Conservation (phyloP, 2,329 filamentous ascomycete genomes). For the Ploettnerulaceae sp. region DNA sequence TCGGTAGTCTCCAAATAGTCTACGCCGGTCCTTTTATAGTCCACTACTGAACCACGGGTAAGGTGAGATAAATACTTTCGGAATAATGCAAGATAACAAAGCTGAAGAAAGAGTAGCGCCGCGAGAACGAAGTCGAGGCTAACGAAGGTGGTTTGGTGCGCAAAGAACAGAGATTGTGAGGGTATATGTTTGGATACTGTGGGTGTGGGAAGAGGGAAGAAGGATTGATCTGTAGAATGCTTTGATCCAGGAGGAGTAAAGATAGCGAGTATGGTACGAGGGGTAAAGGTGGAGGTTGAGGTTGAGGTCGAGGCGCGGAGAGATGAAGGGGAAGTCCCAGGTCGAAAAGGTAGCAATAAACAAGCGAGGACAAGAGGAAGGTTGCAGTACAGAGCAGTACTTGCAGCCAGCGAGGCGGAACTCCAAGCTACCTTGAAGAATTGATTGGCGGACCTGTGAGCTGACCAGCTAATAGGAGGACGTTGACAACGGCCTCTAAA, state of each 20-base stretch:
- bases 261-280: background rate
- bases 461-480: background rate
- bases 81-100: slow-evolving; percentile 18
- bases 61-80: slow-evolving; percentile 15
- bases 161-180: slow-evolving; percentile 5
- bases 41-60: slow-evolving; percentile 12
- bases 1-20: slow-evolving; percentile 22
- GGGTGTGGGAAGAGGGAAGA: background rate
- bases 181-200: too few relatives aligned
- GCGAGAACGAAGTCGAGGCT: background rate
- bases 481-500: slow-evolving; percentile 1
- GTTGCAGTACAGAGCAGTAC: background rate
- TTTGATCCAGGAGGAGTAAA: background rate
- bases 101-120: slow-evolving; percentile 15
- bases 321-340: too few relatives aligned
- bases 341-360: too few relatives aligned
- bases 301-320: background rate
- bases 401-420: background rate
- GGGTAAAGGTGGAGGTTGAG: background rate
- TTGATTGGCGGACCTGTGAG: background rate
- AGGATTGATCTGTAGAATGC: background rate
- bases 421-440: background rate
- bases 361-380: too few relatives aligned
- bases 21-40: slow-evolving; percentile 18
- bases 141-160: slow-evolving; percentile 3